Base-by-base conservation (phyloP, 345 rosid genomes). In the Pugionium cornutum region DNA sequence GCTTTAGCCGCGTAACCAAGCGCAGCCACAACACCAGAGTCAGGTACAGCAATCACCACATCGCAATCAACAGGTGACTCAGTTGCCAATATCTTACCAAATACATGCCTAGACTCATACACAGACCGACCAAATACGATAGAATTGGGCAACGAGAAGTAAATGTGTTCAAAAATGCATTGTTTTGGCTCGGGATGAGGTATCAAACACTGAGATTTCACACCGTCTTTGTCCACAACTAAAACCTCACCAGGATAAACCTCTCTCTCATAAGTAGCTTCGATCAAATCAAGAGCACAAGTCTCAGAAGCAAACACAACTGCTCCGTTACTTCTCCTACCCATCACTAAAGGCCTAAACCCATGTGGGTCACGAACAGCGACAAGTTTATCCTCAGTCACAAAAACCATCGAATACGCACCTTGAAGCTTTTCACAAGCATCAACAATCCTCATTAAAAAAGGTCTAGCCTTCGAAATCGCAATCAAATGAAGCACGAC, bases 401-500 rank as follows among this genome's bases (percentile, higher is more conserved):
- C 83, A 73, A 92, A 89, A 69, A 92, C 97, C 99, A 94, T 85
- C 0, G 99, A 94, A 58, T 88, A 94, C 45, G 99, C 99, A 28
- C 99, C 97, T 67, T 77, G 78, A 30, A 94, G 79, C 67, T 87
- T 58, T 79, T 94, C 99, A 49, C 95, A 88, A 9, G 96, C 99
- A 74, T 94, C 99, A 28, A 94, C 84, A 59, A 94, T 94, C 64
- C 99, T 85, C 72, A 84, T 66, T 67, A 94, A 81, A 77, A 89
- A 94, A 28, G 97, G 95, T 57, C 95, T 82, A 34, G 89, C 89
- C 67, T 94, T 94, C 1, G 99, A 94, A 8, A 82, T 88, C 0
- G 99, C 99, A 62, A 94, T 90, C 76, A 94, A 75, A 81, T 94
- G 99, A 73, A 94, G 87, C 50, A 94, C 97, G 62, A 90, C 99